Percentiles rank a stretch among this genome's conserved stretches.
Conservation (phyloP, 306 rosid species). For the Erythrophleum fordii region DNA sequence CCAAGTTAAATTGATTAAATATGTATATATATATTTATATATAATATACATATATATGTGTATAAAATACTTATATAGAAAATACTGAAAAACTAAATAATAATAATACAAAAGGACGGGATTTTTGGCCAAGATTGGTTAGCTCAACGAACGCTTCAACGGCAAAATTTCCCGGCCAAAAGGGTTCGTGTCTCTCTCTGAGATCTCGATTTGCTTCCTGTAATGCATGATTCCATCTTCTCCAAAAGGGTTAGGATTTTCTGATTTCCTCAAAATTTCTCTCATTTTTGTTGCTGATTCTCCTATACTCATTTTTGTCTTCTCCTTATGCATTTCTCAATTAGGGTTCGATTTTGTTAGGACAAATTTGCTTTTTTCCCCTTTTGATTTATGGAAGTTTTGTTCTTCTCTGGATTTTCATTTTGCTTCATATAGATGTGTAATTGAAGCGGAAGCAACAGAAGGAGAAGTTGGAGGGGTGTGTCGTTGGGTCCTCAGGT, state of each 20-base stretch:
- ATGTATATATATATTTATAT: too few species aligned
- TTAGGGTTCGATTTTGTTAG: slow-evolving; percentile 55
- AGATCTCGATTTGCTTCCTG: slow-evolving; percentile 43
- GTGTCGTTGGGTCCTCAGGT: slow-evolving; percentile 69
- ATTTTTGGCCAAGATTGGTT: slow-evolving; percentile 68
- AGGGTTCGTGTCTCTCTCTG: slow-evolving; percentile 41
- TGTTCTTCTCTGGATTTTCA: background rate
- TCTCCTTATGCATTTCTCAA: slow-evolving; percentile 35
- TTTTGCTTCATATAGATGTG: slow-evolving; percentile 49
- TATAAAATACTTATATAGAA: background rate
- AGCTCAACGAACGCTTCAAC: slow-evolving; percentile 92
- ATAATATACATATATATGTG: background rate
- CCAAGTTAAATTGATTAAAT: background rate
- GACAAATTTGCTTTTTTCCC: slow-evolving; percentile 10
- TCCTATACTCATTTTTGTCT: background rate
- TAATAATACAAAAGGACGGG: slow-evolving; percentile 20
- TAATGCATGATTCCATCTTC: slow-evolving; percentile 46
- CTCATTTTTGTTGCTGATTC: background rate
- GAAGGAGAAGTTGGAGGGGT: slow-evolving; percentile 46
- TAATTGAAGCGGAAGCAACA: slow-evolving; percentile 46
- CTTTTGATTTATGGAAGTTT: slow-evolving; percentile 34
- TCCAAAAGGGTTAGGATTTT: slow-evolving; percentile 56
- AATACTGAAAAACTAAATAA: background rate
- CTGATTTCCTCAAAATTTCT: slow-evolving; percentile 17
- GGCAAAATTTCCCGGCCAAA: slow-evolving; percentile 81